Conservation (phyloP, 768 basidiomycete genomes). For the Boletales sp. region DNA sequence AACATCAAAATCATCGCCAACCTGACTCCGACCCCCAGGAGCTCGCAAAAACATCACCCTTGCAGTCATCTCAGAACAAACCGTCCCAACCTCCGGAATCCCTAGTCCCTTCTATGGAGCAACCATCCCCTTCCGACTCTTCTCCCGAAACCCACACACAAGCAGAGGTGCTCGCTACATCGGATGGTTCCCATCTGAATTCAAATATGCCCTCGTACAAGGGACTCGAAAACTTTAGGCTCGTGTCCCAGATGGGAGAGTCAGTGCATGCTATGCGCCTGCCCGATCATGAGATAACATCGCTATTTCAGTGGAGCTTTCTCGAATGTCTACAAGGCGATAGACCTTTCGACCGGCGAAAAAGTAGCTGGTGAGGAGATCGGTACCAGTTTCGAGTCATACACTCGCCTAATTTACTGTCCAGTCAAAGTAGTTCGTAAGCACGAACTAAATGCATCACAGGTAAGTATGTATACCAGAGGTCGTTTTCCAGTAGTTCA, state of each 20-base stretch:
- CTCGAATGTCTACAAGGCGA: conserved; percentile 96
- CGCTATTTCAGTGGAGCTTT: conserved; percentile 74
- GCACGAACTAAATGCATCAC: conserved; percentile 83
- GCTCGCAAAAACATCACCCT: conserved; percentile 6
- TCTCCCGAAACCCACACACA: conserved; percentile 14
- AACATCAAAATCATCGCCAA: conserved; percentile 63
- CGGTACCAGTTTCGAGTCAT: not conserved
- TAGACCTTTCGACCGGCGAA: conserved; percentile 68
- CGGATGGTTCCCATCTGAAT: conserved; percentile 71
- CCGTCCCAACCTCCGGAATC: conserved; percentile 38
- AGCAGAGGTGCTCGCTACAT: conserved; percentile 48
- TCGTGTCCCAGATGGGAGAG: conserved; percentile 92
- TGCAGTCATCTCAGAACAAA: conserved; percentile 27
- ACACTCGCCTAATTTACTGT: conserved; percentile 9
- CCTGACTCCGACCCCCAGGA: conserved; percentile 32
- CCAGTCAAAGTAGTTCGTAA: conserved; percentile 93
- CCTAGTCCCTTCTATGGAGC: conserved; percentile 33
- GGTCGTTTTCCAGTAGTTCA: conserved; percentile 23
- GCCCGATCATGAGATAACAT: conserved; percentile 12
- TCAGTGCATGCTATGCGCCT: conserved; percentile 39
- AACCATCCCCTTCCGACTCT: conserved; percentile 29
- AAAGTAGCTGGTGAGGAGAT: conserved; percentile 71
- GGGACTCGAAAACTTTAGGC: conserved; percentile 76
- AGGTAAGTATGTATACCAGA: conserved; percentile 57
- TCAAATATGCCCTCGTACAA: conserved; percentile 80